phyloP scores from a whole-genome alignment of 2,329 filamentous ascomycete genomes.

The Hymenoscyphus fraxineus region DNA sequence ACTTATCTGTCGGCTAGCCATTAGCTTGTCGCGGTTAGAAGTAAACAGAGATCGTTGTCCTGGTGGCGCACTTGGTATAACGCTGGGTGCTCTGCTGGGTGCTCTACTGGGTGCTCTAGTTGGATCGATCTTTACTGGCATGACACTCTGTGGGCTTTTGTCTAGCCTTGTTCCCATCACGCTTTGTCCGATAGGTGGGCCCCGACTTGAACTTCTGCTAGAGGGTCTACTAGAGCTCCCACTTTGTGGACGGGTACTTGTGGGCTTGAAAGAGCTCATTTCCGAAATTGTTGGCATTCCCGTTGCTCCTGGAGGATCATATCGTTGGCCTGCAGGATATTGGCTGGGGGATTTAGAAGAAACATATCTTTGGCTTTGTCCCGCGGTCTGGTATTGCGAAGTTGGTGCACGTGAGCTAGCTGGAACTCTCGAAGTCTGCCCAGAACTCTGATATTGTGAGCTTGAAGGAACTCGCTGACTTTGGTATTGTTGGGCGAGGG shows the following conservation, averaged over 20 bases:
- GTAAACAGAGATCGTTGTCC: neutral
- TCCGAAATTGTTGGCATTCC: neutral
- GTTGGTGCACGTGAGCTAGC: neutral
- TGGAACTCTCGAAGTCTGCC: neutral
- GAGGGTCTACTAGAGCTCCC: neutral
- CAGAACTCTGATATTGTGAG: neutral
- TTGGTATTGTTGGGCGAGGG: neutral
- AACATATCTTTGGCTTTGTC: neutral
- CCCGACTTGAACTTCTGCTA: neutral
- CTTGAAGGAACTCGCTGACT: neutral
- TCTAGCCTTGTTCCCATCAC: too few relatives aligned
- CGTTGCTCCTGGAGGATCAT: neutral
- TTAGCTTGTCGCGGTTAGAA: neutral
- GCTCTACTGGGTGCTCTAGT: neutral
- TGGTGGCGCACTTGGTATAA: neutral
- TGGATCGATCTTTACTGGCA: neutral
- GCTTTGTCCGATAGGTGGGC: neutral
- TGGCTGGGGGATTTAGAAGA: neutral
- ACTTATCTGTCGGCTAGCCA: conserved; percentile 5
- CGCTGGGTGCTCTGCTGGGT: neutral
- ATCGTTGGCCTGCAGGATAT: neutral
- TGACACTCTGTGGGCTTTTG: neutral
- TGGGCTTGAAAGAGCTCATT: neutral
- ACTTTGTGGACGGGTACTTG: neutral
- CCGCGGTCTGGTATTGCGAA: neutral